Conservation (phyloP, 352 stramenopile species). For the Phytophthora pinifolia region DNA sequence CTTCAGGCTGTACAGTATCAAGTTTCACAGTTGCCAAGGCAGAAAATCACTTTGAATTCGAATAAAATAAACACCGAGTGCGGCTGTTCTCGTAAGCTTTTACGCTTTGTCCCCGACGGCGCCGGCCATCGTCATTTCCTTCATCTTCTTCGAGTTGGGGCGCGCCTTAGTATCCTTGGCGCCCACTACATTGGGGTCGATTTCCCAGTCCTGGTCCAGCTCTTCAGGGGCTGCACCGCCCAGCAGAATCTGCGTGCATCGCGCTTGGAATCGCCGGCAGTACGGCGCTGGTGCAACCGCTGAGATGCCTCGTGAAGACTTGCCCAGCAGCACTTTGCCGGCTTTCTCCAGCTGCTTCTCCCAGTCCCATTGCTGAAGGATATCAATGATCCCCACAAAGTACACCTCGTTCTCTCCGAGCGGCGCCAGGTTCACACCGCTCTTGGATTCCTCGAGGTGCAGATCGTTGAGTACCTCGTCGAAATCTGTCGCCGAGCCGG, state of each 20-base stretch:
- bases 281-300: constrained; percentile 64
- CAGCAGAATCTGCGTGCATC: constrained; percentile 52
- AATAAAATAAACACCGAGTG: constrained; percentile 31
- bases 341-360: constrained; percentile 77
- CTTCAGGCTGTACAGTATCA: too few relatives aligned
- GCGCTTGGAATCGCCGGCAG: constrained; percentile 64
- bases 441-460: constrained; percentile 17
- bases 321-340: constrained; percentile 71
- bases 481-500: constrained; percentile 8
- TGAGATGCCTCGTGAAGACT: constrained; percentile 66
- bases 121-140: constrained; percentile 22
- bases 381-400: constrained; percentile 86
- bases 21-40: constrained; percentile 9
- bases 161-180: constrained; percentile 19
- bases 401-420: constrained; percentile 57
- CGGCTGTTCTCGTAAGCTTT: constrained; percentile 14
- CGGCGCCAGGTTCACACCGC: constrained; percentile 30
- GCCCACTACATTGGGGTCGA: constrained; percentile 11
- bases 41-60: constrained; percentile 21
- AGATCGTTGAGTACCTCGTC: constrained; percentile 24
- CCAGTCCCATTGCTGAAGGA: constrained; percentile 83
- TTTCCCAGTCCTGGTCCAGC: constrained; percentile 31
- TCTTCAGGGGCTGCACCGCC: constrained; percentile 30
- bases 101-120: constrained; percentile 24
- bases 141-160: constrained; percentile 29